Base-by-base conservation (phyloP, 31 red algal genomes). In the Endocladia muricata region DNA sequence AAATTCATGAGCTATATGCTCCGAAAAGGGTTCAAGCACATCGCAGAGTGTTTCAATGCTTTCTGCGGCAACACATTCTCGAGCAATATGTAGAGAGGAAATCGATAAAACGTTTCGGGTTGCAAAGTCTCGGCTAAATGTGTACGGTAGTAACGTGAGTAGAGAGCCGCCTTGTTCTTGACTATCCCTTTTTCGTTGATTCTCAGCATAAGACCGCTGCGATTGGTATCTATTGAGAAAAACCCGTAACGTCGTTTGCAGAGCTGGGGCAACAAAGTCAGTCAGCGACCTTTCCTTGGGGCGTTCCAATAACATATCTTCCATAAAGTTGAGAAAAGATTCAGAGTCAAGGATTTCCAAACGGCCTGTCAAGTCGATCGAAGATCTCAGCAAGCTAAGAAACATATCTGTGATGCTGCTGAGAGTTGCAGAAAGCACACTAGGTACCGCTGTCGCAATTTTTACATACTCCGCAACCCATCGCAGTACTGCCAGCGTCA, bases 1-100 rank as follows among this genome's bases (percentile, higher is more conserved):
- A 3, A 36, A 21, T 1, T 57, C n/a, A 23, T 35, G 32, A 21
- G 55, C 71, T 17, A 75, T 52, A 57, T 57, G 42, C 9, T 41
- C 4, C 21, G 49, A 25, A 33, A 75, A 75, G 11, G 29, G 38
- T 23, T 58, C 71, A 21, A 75, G 3, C 11, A 57, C 32, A 13
- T 57, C 48, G 1, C 71, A 75, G 25, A 75, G 25, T 15, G 47
- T 75, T 28, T 52, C 71, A 34, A 75, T 57, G 21, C 51, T 33
- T 37, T 75, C 71, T 2, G 71, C 71, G 19, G 71, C 71, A 2
- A 75, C 71, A 29, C 71, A 75, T 33, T 75, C 49, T n/a, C 51
- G 43, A 19, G 38, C 37, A 32, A 19, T 7, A 17, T 13, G 63
- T 39, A 17, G 4, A 22, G 33, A 8, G 44, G 8, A n/a, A n/a